Base-by-base conservation (phyloP, 1,284 basidiomycete species). In the Ganoderma meredithae region DNA sequence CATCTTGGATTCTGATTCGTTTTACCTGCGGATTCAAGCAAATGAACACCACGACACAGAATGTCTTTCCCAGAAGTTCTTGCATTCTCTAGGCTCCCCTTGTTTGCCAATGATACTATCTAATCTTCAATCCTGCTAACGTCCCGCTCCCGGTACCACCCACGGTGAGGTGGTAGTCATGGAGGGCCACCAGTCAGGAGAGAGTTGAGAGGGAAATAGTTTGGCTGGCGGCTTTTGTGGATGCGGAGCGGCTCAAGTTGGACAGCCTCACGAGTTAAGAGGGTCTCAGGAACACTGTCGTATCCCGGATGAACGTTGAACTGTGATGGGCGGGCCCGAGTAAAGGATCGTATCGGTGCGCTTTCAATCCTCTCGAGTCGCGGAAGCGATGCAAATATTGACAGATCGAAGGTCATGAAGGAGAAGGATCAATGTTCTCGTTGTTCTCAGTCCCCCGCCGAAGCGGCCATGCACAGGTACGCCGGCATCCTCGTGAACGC, bases 401-500 rank as follows among this genome's bases (percentile, higher is more conserved):
- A 58, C 55, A 58, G 33, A 58, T 33, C 8, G 52, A 53, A 15
- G 15, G 31, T 19, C 31, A n/a, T 9, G 10, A 10, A 27, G 36
- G 17, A 36, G 31, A 58, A 39, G 31, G 55, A 33, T 55, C 52
- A 55, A 49, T 49, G 52, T 33, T 55, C 52, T 17, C 36, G 52
- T 0, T 27, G 15, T 31, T 27, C 52, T 53, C 17, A 17, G 33
- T 9, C 44, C n/a, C n/a, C 12, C 8, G n/a, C 47, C 22, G 22
- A 49, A 49, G 19, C 22, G 3, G 9, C 47, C 10, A 10, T 25
- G 47, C 47, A 49, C 47, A 25, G 22, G 47, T 49, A 49, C 22
- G 22, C 12, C n/a, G 0, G 47, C 47, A 22, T 19, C 10, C 22
- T 49, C 19, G 10, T 12, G 47, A 49, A 49, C 47, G n/a, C 19